Evolutionary conservation across 1,284 basidiomycete genomes (phyloP).

Genomic region (Leccinum subatratum): DNA sequence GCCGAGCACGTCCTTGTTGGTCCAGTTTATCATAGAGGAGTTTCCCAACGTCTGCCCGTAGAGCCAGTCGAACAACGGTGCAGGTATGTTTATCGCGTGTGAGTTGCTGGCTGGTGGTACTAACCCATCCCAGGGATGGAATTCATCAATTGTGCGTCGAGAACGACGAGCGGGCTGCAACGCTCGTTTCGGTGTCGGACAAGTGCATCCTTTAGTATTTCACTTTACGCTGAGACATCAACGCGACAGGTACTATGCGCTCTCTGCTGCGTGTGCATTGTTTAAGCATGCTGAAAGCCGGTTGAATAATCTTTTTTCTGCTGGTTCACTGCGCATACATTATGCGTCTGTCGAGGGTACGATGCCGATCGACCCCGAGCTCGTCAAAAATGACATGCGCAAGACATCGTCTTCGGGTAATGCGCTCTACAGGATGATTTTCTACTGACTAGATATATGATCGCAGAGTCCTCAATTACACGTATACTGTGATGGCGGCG

Average conservation of each 20-base stretch:
- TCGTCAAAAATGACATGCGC: constrained; percentile 69
- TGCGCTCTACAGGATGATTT: constrained; percentile 13
- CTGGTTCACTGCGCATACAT: constrained; percentile 71
- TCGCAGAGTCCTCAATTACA: constrained; percentile 66
- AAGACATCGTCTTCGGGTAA: constrained; percentile 71
- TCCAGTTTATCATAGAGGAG: constrained; percentile 71
- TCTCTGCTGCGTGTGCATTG: constrained; percentile 79
- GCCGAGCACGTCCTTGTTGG: constrained; percentile 53
- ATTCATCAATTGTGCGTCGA: constrained; percentile 73
- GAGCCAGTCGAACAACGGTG: constrained; percentile 72
- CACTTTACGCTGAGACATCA: constrained; percentile 13
- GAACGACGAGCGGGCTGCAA: constrained; percentile 71
- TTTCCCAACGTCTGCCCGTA: constrained; percentile 62
- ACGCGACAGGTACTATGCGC: constrained; percentile 70
- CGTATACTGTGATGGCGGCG: constrained; percentile 83
- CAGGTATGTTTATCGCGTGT: constrained; percentile 43
- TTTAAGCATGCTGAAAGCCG: constrained; percentile 75
- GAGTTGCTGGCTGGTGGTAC: neutral
- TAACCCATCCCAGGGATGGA: constrained; percentile 57
- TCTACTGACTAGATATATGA: neutral
- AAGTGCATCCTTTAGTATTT: constrained; percentile 58
- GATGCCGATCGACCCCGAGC: constrained; percentile 88
- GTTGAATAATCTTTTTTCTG: constrained; percentile 65
- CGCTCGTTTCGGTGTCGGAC: constrained; percentile 67
- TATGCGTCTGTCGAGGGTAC: constrained; percentile 81